Evolutionary conservation across 176 grass and related monocot genomes (phyloP).

Genomic region (Olyra latifolia): DNA sequence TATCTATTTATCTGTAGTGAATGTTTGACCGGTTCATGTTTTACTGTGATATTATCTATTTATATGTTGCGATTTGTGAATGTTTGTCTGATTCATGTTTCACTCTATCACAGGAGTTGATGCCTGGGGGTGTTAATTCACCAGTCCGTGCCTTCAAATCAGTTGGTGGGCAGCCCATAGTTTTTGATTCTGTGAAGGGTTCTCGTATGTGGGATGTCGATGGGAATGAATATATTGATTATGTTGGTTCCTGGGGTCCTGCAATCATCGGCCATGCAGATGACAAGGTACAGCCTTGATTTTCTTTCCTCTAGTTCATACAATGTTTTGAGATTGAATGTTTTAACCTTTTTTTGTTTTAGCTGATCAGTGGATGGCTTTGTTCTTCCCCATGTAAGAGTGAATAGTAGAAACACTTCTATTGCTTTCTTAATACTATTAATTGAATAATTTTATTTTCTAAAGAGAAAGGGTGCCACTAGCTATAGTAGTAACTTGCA

Average conservation of each 20-base stretch:
- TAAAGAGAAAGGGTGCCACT: not conserved
- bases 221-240: constrained; percentile 97
- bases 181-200: constrained; percentile 97
- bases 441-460: constrained; percentile 1
- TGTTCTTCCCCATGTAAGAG: not conserved
- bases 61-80: too few relatives aligned
- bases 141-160: constrained; percentile 98
- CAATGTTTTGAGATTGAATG: not conserved
- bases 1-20: too few relatives aligned
- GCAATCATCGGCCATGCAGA: constrained; percentile 98
- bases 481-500: not conserved
- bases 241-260: constrained; percentile 99
- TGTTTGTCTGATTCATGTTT: constrained; percentile 32
- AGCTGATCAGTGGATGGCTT: not conserved
- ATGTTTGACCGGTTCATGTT: constrained; percentile 33
- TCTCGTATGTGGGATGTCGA: constrained; percentile 98
- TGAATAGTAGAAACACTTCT: not conserved
- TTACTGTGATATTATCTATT: too few relatives aligned
- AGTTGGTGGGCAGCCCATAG: constrained; percentile 87
- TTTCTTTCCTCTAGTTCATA: too few relatives aligned
- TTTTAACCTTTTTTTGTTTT: not conserved
- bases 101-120: constrained; percentile 65
- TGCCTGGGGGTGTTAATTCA: constrained; percentile 98
- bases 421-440: constrained; percentile 8
- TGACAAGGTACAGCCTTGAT: constrained; percentile 52